These are phyloP conservation scores for Mycoemilia scoparia DNA, from an alignment of 192 early-diverging fungal genomes.

Conservation along the genomic window DNA sequence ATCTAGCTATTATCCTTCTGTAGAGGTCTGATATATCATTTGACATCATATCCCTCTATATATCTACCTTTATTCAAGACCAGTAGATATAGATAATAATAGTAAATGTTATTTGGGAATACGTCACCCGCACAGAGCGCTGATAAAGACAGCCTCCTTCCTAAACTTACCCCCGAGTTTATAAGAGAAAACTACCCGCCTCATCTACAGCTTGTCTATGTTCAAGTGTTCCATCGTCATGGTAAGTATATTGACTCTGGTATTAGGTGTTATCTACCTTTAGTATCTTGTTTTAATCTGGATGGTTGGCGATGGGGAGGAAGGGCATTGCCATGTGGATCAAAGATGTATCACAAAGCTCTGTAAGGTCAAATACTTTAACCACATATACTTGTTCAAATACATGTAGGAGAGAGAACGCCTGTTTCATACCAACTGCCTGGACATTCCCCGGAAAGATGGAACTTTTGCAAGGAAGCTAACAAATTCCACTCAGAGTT, in stretches of 20 bases:
- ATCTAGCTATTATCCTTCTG: no score
- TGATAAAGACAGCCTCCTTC: no score
- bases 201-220: constrained; percentile 19
- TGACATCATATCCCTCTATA: no score
- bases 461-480: constrained; percentile 21
- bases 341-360: neutral
- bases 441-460: constrained; percentile 9
- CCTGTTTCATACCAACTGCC: constrained; percentile 8
- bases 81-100: no score
- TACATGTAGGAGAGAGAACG: constrained; percentile 13
- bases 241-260: constrained; percentile 7
- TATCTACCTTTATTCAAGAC: no score
- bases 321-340: neutral
- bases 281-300: neutral
- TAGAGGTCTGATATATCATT: no score
- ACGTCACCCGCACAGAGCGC: no score
- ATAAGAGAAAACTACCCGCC: constrained; percentile 23
- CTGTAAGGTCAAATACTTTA: no score
- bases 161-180: constrained; percentile 21
- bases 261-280: neutral
- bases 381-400: neutral
- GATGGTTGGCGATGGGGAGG: neutral
- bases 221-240: constrained; percentile 30
- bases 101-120: no score
- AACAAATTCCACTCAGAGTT: constrained; percentile 17